These are phyloP conservation scores for Sarocladium kiliense DNA, from an alignment of 2,329 filamentous ascomycete species.

Conservation along the genomic window DNA sequence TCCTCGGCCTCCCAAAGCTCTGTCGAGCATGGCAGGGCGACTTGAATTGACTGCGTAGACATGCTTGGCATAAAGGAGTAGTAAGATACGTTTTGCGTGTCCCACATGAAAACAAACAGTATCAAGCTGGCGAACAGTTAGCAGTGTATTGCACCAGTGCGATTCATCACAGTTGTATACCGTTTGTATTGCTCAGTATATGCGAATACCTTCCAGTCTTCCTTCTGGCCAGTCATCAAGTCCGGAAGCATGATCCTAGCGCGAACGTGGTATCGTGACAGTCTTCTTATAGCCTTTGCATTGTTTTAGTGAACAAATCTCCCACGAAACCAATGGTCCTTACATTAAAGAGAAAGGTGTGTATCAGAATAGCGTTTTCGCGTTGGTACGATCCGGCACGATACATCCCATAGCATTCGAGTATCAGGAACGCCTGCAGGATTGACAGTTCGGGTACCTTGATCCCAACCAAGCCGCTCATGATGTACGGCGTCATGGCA, in stretches of 20 bases:
- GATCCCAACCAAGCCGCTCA: conserved; percentile 50
- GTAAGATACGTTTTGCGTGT: conserved; percentile 58
- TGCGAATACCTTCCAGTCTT: conserved; percentile 45
- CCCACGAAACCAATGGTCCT: conserved; percentile 3
- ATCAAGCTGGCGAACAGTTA: conserved; percentile 33
- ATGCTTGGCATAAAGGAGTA: conserved; percentile 62
- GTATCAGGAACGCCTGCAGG: conserved; percentile 54
- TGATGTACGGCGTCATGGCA: conserved; percentile 51
- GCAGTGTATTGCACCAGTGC: background rate
- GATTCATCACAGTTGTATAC: conserved; percentile 17
- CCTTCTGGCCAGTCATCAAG: background rate
- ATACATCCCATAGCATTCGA: conserved; percentile 61
- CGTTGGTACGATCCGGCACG: conserved; percentile 58
- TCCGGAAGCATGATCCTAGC: background rate
- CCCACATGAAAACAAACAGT: conserved; percentile 61
- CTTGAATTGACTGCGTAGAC: conserved; percentile 58
- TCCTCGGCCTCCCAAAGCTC: conserved; percentile 52
- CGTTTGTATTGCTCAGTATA: conserved; percentile 55
- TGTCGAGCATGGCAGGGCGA: conserved; percentile 50
- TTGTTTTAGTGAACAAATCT: background rate
- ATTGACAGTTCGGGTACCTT: conserved; percentile 55
- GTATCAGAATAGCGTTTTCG: conserved; percentile 55
- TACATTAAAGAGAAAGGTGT: conserved; percentile 31
- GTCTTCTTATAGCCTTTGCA: background rate
- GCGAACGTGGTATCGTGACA: background rate